phyloP scores from a whole-genome alignment of 2,329 filamentous ascomycete genomes.

The Juglanconis oblonga region DNA sequence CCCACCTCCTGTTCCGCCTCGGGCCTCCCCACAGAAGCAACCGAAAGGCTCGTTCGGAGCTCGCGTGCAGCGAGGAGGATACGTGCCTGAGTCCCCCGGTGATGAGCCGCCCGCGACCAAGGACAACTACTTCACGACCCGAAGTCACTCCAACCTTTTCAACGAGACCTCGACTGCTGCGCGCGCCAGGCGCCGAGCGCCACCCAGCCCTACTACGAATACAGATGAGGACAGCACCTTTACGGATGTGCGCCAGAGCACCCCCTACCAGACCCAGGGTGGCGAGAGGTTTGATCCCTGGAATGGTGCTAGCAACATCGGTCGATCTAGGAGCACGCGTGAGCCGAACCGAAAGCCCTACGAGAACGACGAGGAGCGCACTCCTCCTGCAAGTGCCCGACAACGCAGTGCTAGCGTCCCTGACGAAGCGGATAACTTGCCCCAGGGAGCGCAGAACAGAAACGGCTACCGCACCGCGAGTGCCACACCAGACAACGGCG shows the following conservation, averaged over 20 bases:
- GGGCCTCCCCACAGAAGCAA: slow-evolving; percentile 51
- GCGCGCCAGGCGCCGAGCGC: slow-evolving; percentile 21
- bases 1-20: slow-evolving; percentile 43
- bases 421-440: slow-evolving; percentile 27
- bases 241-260: slow-evolving; percentile 51
- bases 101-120: slow-evolving; percentile 52
- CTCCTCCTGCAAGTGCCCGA: slow-evolving; percentile 20
- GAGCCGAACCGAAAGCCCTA: slow-evolving; percentile 20
- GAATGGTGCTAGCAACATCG: slow-evolving; percentile 34
- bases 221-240: slow-evolving; percentile 39
- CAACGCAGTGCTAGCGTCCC: slow-evolving; percentile 32
- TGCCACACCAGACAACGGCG: slow-evolving; percentile 1
- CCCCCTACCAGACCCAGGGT: slow-evolving; percentile 53
- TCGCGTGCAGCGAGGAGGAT: slow-evolving; percentile 42
- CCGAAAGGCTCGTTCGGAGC: slow-evolving; percentile 53
- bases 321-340: slow-evolving; percentile 15
- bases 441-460: slow-evolving; percentile 14
- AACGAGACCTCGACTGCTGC: slow-evolving; percentile 24
- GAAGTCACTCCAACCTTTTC: slow-evolving; percentile 21
- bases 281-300: slow-evolving; percentile 60
- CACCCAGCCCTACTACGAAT: slow-evolving; percentile 39
- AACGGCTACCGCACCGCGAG: not conserved
- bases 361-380: slow-evolving; percentile 20
- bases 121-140: slow-evolving; percentile 47
- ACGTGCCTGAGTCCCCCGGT: slow-evolving; percentile 47